Percentiles rank a stretch among this genome's conserved stretches.
phyloP scores from a whole-genome alignment of 805 yeast genomes.

The Starmera amethionina region DNA sequence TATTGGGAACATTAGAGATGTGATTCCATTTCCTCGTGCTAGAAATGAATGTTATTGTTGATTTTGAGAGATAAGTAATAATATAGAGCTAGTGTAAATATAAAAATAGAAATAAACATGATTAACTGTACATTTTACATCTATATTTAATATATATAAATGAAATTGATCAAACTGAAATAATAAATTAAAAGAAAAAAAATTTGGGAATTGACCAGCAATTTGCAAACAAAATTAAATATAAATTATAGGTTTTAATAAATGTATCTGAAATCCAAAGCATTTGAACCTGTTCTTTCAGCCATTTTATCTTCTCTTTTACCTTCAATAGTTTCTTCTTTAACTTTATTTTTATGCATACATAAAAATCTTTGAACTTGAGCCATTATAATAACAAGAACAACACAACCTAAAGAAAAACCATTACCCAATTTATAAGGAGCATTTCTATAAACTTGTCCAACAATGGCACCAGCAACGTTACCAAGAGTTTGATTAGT shows the following conservation, averaged over 20 bases:
- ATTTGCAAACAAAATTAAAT: too few species aligned
- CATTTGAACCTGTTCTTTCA: constrained; percentile 17
- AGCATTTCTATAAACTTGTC: constrained; percentile 30
- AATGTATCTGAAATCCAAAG: constrained; percentile 15
- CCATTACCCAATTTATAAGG: constrained; percentile 31
- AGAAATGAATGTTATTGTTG: constrained; percentile 42
- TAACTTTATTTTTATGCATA: constrained; percentile 7
- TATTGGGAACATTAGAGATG: constrained; percentile 75
- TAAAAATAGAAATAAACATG: too few species aligned
- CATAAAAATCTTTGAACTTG: constrained; percentile 10
- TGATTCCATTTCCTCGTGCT: constrained; percentile 78
- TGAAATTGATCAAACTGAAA: too few species aligned
- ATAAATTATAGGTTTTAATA: not conserved
- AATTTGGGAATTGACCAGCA: too few species aligned
- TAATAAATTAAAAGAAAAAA: too few species aligned
- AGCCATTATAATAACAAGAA: constrained; percentile 9
- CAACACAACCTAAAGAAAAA: constrained; percentile 27
- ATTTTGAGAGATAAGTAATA: not conserved
- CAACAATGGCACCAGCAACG: constrained; percentile 33
- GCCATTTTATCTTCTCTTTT: constrained; percentile 11
- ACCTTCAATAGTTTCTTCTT: constrained; percentile 11
- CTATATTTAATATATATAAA: too few species aligned
- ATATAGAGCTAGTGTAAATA: too few species aligned
- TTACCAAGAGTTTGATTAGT: constrained; percentile 36
- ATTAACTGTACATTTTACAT: too few species aligned